These are phyloP conservation scores for Thelephora ganbajun DNA, from an alignment of 768 basidiomycete genomes.

Conservation along the genomic window DNA sequence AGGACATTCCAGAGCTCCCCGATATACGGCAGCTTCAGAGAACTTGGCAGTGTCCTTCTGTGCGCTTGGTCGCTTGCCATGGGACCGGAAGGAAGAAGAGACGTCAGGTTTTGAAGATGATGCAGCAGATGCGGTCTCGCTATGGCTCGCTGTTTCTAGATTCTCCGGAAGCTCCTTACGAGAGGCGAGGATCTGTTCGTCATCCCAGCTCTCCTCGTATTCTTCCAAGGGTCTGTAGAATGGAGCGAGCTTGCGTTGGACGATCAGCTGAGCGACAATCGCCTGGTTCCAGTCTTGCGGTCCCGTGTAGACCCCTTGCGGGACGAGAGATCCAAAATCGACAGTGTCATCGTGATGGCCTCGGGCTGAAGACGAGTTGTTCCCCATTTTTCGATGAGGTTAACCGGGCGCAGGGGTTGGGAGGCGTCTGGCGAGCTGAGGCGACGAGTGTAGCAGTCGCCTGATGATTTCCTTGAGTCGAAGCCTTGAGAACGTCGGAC, in stretches of 20 bases:
- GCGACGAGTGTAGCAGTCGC: no score
- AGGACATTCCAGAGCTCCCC: slow-evolving; percentile 85
- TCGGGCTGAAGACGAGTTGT: slow-evolving; percentile 62
- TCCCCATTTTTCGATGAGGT: slow-evolving; percentile 45
- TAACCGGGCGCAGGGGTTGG: background rate
- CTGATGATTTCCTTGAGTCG: no score
- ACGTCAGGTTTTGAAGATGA: slow-evolving; percentile 32
- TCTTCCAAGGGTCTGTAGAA: slow-evolving; percentile 96
- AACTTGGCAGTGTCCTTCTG: slow-evolving; percentile 50
- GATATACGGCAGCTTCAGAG: slow-evolving; percentile 72
- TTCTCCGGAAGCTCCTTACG: slow-evolving; percentile 53
- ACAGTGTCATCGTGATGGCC: slow-evolving; percentile 70
- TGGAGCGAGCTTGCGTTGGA: slow-evolving; percentile 80
- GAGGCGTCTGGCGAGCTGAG: background rate
- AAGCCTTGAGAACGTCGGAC: no score
- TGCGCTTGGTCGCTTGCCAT: slow-evolving; percentile 39
- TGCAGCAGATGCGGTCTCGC: slow-evolving; percentile 21
- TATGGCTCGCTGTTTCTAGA: slow-evolving; percentile 24
- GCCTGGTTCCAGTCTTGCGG: slow-evolving; percentile 81
- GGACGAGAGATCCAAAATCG: slow-evolving; percentile 69
- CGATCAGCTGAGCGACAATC: slow-evolving; percentile 77
- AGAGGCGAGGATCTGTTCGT: slow-evolving; percentile 72
- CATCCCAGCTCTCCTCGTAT: slow-evolving; percentile 79
- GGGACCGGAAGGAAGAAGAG: slow-evolving; percentile 21
- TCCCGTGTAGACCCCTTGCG: slow-evolving; percentile 80